Conservation (phyloP, 495 filamentous ascomycete species). For the Chaetomium cochliodes region DNA sequence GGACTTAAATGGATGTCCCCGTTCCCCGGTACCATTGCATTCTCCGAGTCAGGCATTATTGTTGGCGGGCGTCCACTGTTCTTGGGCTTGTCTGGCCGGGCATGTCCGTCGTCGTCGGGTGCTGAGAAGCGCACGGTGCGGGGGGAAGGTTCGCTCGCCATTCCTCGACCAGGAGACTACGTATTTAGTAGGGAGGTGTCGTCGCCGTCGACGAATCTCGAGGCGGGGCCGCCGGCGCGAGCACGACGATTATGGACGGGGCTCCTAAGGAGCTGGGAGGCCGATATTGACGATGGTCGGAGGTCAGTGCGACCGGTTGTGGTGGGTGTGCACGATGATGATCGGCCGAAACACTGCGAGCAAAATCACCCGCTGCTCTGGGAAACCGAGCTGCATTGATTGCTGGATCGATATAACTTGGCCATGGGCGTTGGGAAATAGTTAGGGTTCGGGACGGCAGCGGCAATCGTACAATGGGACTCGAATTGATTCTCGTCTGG, state of each 20-base stretch:
- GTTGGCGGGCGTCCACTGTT: constrained; percentile 46
- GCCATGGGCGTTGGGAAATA: constrained; percentile 22
- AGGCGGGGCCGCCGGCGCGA: constrained; percentile 9
- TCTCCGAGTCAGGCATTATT: constrained; percentile 60
- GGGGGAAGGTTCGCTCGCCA: constrained; percentile 48
- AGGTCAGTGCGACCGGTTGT: too few species aligned
- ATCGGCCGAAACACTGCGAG: neutral
- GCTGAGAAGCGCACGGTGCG: constrained; percentile 54
- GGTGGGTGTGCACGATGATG: neutral
- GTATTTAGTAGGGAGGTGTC: too few species aligned
- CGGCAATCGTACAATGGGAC: constrained; percentile 14
- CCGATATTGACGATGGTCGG: too few species aligned
- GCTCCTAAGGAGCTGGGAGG: too few species aligned
- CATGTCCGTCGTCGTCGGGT: constrained; percentile 36
- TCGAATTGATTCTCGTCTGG: neutral
- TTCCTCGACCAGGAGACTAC: constrained; percentile 11
- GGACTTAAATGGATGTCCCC: constrained; percentile 56
- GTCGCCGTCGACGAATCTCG: neutral
- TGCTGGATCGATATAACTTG: constrained; percentile 5
- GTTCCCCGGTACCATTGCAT: constrained; percentile 54
- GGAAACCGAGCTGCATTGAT: constrained; percentile 18
- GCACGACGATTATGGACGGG: neutral
- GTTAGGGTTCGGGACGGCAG: neutral
- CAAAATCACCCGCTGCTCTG: constrained; percentile 21
- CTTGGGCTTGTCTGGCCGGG: constrained; percentile 40